phyloP scores from a whole-genome alignment of 2,329 filamentous ascomycete species.

The Dissoconium aciculare region DNA sequence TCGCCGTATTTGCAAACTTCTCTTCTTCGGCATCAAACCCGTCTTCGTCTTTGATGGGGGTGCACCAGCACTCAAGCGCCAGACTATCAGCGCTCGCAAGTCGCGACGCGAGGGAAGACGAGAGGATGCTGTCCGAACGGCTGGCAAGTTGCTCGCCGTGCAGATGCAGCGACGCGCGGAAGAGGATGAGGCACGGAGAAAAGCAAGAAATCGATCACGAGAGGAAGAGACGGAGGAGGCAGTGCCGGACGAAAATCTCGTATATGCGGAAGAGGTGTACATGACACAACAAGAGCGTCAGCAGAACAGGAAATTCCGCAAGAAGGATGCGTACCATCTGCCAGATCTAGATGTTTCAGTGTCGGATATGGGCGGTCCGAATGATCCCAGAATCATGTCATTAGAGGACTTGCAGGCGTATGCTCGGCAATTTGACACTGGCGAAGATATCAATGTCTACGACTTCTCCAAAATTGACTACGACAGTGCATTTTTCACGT shows the following conservation, averaged over 20 bases:
- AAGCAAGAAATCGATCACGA: constrained; percentile 24
- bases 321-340: constrained; percentile 88
- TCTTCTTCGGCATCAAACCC: constrained; percentile 91
- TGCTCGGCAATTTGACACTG: constrained; percentile 76
- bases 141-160: constrained; percentile 77
- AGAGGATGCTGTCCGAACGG: constrained; percentile 84
- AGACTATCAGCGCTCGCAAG: constrained; percentile 71
- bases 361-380: constrained; percentile 70
- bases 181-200: constrained; percentile 60
- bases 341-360: constrained; percentile 69
- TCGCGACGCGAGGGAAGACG: constrained; percentile 69
- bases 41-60: constrained; percentile 98
- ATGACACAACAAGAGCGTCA: constrained; percentile 65
- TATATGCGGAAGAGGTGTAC: constrained; percentile 82
- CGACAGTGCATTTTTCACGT: constrained; percentile 86
- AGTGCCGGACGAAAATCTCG: constrained; percentile 54
- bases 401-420: constrained; percentile 89
- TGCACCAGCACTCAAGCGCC: constrained; percentile 75
- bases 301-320: constrained; percentile 64
- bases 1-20: constrained; percentile 88
- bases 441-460: constrained; percentile 74
- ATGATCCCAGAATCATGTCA: constrained; percentile 93
- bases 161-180: constrained; percentile 88
- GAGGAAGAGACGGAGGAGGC: constrained; percentile 45
- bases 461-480: constrained; percentile 99